A percentile compares a stretch with the other conserved stretches of the same genome.
These are phyloP conservation scores for Ceraceosorus guamensis DNA, from an alignment of 1,284 basidiomycete genomes.

Conservation along the genomic window DNA sequence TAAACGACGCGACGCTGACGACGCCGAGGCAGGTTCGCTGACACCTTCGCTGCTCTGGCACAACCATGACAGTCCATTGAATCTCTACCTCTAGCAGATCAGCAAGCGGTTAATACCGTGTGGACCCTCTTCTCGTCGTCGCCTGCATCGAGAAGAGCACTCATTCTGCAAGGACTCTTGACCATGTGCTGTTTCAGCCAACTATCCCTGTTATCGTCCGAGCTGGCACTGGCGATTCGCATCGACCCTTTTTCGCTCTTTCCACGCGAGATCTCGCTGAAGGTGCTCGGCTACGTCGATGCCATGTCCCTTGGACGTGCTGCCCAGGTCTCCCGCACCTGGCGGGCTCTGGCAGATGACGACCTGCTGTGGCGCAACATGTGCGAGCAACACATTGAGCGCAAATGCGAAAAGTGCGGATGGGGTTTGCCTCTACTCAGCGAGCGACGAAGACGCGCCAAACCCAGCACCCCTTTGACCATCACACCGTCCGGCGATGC, in stretches of 20 bases:
- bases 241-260: conserved; percentile 82
- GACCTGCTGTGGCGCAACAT: conserved; percentile 92
- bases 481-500: background rate
- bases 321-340: conserved; percentile 80
- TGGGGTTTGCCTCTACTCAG: conserved; percentile 86
- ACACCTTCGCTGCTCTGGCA: conserved; percentile 8
- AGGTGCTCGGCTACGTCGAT: conserved; percentile 84
- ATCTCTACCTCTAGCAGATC: conserved; percentile 76
- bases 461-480: conserved; percentile 14
- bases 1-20: background rate
- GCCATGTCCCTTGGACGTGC: conserved; percentile 91
- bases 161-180: conserved; percentile 91
- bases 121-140: conserved; percentile 98
- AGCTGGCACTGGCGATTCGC: conserved; percentile 81
- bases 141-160: conserved; percentile 75
- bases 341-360: conserved; percentile 88
- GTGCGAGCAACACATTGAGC: conserved; percentile 97
- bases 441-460: conserved; percentile 59
- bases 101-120: conserved; percentile 80
- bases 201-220: conserved; percentile 89
- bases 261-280: conserved; percentile 82
- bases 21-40: conserved; percentile 1
- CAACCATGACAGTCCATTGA: conserved; percentile 74
- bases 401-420: conserved; percentile 93
- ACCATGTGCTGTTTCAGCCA: conserved; percentile 99